phyloP scores from a whole-genome alignment of 1,139 yeast genomes.

The Geotrichum australiense region DNA sequence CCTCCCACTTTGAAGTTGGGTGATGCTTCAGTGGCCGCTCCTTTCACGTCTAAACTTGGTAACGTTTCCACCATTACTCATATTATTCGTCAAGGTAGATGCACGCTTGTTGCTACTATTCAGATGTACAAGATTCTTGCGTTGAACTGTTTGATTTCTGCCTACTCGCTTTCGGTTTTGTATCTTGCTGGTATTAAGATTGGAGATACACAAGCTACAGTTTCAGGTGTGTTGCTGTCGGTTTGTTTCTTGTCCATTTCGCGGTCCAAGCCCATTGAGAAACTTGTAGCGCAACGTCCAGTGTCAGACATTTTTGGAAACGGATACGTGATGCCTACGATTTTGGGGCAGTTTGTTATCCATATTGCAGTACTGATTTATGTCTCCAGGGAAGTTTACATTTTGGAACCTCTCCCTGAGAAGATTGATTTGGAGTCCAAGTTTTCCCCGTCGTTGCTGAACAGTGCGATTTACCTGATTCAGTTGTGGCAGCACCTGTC shows the following conservation, averaged over 20 bases:
- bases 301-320: conserved; percentile 91
- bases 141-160: conserved; percentile 91
- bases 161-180: conserved; percentile 88
- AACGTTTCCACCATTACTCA: conserved; percentile 90
- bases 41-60: conserved; percentile 90
- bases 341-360: conserved; percentile 90
- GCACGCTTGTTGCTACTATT: conserved; percentile 94
- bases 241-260: conserved; percentile 95
- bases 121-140: conserved; percentile 99
- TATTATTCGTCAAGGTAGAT: conserved; percentile 96
- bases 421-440: conserved; percentile 82
- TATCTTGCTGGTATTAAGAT: conserved; percentile 96
- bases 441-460: conserved; percentile 81
- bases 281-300: conserved; percentile 89
- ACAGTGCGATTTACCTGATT: conserved; percentile 91
- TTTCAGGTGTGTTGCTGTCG: conserved; percentile 81
- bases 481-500: conserved; percentile 96
- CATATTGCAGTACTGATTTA: conserved; percentile 80
- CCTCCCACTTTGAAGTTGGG: conserved; percentile 93
- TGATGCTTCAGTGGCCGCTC: conserved; percentile 99
- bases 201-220: conserved; percentile 96
- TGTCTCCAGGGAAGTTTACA: conserved; percentile 74
- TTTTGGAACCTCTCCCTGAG: conserved; percentile 86
- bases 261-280: conserved; percentile 85
- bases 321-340: conserved; percentile 93